phyloP scores from a whole-genome alignment of 768 basidiomycete species.

The Russula dissimulans region DNA sequence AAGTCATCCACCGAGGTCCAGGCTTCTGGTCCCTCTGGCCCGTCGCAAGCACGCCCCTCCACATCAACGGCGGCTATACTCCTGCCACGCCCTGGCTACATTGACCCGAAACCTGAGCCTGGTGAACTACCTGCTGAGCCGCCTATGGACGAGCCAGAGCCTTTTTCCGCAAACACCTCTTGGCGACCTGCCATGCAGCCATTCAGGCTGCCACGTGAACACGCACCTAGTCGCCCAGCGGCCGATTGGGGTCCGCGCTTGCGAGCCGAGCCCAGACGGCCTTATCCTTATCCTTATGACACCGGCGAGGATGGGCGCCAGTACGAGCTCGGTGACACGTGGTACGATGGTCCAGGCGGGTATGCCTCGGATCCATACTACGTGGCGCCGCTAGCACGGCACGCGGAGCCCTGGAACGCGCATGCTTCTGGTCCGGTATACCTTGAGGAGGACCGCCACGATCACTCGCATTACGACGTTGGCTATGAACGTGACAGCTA shows the following conservation, averaged over 20 bases:
- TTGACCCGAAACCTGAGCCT: conserved; percentile 7
- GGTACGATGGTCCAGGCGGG: conserved; percentile 2
- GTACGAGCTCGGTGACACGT: conserved; percentile 12
- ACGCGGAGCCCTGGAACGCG: conserved; percentile 9
- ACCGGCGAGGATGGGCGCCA: conserved; percentile 6
- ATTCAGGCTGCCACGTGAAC: neutral
- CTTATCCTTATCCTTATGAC: neutral
- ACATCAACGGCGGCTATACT: neutral
- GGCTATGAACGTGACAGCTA: neutral
- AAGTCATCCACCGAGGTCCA: neutral
- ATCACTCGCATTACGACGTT: neutral
- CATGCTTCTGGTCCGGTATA: neutral
- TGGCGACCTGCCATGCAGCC: neutral
- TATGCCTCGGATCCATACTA: conserved; percentile 10
- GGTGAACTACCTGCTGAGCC: conserved; percentile 5
- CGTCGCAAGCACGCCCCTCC: neutral
- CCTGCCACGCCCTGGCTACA: conserved; percentile 19
- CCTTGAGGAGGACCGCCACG: neutral
- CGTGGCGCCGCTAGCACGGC: conserved; percentile 8
- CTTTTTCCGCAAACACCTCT: neutral
- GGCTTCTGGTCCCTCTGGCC: neutral
- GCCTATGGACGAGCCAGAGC: neutral
- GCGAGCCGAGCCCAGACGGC: neutral
- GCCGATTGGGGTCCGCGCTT: neutral
- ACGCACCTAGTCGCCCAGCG: neutral